Evolutionary conservation across 1,284 basidiomycete genomes (phyloP).

Genomic region (Flammula alnicola): DNA sequence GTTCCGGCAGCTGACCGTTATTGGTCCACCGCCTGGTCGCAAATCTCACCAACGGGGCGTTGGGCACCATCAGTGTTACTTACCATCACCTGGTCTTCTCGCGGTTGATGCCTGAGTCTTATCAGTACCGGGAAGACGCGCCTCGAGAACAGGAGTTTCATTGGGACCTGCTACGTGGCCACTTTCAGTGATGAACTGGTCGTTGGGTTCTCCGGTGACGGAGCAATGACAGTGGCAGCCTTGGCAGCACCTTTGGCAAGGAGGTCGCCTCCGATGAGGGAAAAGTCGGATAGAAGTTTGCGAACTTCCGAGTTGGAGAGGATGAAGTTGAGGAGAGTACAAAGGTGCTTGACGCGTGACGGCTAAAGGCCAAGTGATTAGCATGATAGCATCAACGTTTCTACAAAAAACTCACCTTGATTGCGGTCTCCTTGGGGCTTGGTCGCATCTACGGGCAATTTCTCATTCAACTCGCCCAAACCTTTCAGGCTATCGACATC

Average conservation of each 20-base stretch:
- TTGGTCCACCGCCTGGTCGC: conserved; percentile 15
- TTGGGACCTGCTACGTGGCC: conserved; percentile 47
- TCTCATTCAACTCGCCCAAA: conserved; percentile 16
- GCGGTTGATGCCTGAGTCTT: conserved; percentile 44
- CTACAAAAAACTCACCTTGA: conserved; percentile 48
- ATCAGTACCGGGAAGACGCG: conserved; percentile 48
- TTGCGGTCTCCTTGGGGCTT: conserved; percentile 65
- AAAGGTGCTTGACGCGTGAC: conserved; percentile 85
- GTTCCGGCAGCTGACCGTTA: background rate
- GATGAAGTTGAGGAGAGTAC: conserved; percentile 82
- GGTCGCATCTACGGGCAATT: no score
- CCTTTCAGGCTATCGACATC: conserved; percentile 50
- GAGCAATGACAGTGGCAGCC: conserved; percentile 75
- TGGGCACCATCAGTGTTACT: conserved; percentile 37
- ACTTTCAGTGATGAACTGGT: conserved; percentile 59
- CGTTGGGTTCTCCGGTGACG: conserved; percentile 65
- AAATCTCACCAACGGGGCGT: conserved; percentile 29
- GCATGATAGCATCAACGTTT: background rate
- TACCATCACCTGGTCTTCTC: conserved; percentile 40
- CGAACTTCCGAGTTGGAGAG: conserved; percentile 92
- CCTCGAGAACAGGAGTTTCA: conserved; percentile 57
- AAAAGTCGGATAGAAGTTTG: conserved; percentile 85
- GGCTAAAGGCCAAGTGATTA: no score
- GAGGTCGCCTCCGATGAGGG: conserved; percentile 85
- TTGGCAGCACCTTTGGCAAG: conserved; percentile 80